Conservation (phyloP, 306 rosid genomes). For the Rubus idaeus region DNA sequence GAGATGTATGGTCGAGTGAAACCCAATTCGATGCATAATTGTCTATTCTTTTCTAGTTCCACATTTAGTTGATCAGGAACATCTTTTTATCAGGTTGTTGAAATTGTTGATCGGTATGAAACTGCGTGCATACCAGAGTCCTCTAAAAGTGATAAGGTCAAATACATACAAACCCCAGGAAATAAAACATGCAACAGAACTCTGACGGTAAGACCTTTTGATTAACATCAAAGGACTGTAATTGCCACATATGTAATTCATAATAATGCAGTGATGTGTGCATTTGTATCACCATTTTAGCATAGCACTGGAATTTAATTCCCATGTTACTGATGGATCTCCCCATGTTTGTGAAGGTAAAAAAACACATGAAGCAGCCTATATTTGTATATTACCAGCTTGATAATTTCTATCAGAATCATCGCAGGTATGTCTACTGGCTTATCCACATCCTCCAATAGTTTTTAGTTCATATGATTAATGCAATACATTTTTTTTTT, state of each 20-base stretch:
- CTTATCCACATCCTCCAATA: neutral
- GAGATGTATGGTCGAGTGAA: constrained; percentile 52
- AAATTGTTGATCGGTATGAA: constrained; percentile 76
- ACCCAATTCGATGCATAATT: neutral
- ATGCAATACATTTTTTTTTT: neutral
- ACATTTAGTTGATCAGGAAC: constrained; percentile 30
- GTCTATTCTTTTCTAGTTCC: constrained; percentile 15
- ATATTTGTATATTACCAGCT: constrained; percentile 84
- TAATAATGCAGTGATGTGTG: neutral
- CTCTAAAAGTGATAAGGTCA: constrained; percentile 42
- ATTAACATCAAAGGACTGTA: neutral
- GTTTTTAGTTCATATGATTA: constrained; percentile 1
- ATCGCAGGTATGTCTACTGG: constrained; percentile 61
- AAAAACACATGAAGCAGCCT: constrained; percentile 70
- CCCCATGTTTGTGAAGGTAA: constrained; percentile 48
- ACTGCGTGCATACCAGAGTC: constrained; percentile 45
- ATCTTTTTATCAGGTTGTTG: constrained; percentile 69
- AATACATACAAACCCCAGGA: constrained; percentile 51
- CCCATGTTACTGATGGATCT: constrained; percentile 1
- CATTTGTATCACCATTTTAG: neutral
- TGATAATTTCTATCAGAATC: constrained; percentile 93
- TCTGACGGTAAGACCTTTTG: constrained; percentile 44
- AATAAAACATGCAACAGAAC: constrained; percentile 48
- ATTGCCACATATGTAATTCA: neutral
- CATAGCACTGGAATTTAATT: constrained; percentile 6